Percentiles rank a stretch among this genome's conserved stretches.
Conservation (phyloP, 805 yeast species). For the Metschnikowia bowlesiae region DNA sequence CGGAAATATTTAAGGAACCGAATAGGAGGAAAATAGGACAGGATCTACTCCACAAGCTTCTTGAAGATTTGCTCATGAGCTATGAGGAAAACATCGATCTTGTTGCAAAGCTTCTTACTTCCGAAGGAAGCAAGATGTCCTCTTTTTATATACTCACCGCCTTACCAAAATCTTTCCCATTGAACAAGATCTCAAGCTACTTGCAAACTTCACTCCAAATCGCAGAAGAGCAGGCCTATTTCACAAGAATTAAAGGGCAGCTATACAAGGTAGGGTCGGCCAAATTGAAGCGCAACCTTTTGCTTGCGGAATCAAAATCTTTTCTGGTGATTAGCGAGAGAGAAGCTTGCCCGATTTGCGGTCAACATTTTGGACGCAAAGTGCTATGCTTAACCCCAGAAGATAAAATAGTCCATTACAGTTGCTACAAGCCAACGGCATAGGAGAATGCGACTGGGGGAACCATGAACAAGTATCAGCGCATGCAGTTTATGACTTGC, state of each 20-base stretch:
- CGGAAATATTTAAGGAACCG: conserved; percentile 37
- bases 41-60: conserved; percentile 44
- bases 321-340: conserved; percentile 35
- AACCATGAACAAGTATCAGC: neutral
- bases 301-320: conserved; percentile 32
- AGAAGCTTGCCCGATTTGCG: conserved; percentile 56
- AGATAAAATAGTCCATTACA: conserved; percentile 50
- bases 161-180: conserved; percentile 49
- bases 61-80: conserved; percentile 44
- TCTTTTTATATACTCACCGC: conserved; percentile 40
- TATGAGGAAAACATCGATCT: conserved; percentile 30
- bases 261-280: conserved; percentile 52
- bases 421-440: conserved; percentile 33
- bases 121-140: conserved; percentile 48
- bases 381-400: conserved; percentile 49
- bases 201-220: conserved; percentile 43
- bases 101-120: conserved; percentile 38
- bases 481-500: conserved; percentile 2
- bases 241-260: conserved; percentile 41
- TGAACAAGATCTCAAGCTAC: conserved; percentile 41
- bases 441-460: neutral
- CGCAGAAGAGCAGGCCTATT: conserved; percentile 36
- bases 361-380: conserved; percentile 49
- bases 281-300: conserved; percentile 42
- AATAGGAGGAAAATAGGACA: conserved; percentile 37